These are phyloP conservation scores for Ophiostoma sp. DNA, from an alignment of 2,329 filamentous ascomycete species.

Conservation along the genomic window DNA sequence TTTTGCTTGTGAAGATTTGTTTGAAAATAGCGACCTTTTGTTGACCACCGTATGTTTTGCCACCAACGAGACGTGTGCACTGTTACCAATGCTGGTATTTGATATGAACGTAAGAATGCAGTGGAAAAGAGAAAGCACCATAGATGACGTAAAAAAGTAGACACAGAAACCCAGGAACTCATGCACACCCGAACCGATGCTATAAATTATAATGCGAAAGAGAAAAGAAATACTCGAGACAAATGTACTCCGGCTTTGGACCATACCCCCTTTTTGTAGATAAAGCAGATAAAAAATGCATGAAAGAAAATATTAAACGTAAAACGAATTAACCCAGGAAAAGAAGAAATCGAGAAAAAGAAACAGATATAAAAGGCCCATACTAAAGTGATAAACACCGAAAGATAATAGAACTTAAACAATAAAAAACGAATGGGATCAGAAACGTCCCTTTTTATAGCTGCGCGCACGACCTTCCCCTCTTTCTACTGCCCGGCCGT, in stretches of 20 bases:
- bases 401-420: not conserved
- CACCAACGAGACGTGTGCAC: not conserved
- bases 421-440: not conserved
- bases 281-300: not conserved
- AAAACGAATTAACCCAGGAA: not conserved
- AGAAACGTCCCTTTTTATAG: not conserved
- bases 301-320: not conserved
- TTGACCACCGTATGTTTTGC: not conserved
- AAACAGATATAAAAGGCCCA: not conserved
- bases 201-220: not conserved
- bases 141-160: not conserved
- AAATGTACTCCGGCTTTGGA: not conserved
- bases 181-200: not conserved
- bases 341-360: constrained; percentile 7
- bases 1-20: not conserved
- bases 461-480: not conserved
- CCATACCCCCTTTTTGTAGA: not conserved
- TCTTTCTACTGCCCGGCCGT: not conserved
- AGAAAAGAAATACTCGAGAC: not conserved
- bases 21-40: not conserved
- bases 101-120: not conserved
- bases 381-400: not conserved
- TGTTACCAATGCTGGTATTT: constrained; percentile 4
- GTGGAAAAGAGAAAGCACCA: not conserved
- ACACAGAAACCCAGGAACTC: not conserved